Evolutionary conservation across 495 filamentous ascomycete species (phyloP).

Genomic region (Penicillium argentinense): DNA sequence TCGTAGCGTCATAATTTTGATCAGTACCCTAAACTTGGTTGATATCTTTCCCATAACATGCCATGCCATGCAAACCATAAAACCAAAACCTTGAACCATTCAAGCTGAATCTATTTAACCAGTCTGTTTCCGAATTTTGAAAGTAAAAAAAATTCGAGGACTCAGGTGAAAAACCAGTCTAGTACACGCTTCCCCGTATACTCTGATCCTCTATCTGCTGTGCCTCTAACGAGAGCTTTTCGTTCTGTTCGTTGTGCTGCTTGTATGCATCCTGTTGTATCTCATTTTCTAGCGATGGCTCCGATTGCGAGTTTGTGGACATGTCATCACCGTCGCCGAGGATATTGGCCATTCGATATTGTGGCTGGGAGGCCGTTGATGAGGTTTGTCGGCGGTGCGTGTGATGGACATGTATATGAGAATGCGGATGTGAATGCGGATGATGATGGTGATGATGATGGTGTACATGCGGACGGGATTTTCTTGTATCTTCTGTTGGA

Average conservation of each 20-base stretch:
- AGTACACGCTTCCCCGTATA: conserved; percentile 41
- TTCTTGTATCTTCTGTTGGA: conserved; percentile 23
- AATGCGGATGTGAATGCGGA: conserved; percentile 14
- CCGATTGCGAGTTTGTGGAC: conserved; percentile 5
- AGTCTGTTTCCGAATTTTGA: too few relatives aligned
- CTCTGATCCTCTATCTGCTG: conserved; percentile 37
- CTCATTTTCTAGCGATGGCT: neutral
- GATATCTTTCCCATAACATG: too few relatives aligned
- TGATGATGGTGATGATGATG: conserved; percentile 29
- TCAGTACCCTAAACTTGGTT: too few relatives aligned
- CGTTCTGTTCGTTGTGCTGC: conserved; percentile 9
- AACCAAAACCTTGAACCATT: too few relatives aligned
- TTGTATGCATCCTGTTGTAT: neutral
- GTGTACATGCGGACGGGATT: conserved; percentile 26
- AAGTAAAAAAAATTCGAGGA: too few relatives aligned
- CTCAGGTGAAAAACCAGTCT: neutral
- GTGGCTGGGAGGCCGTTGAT: conserved; percentile 22
- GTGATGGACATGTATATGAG: conserved; percentile 6
- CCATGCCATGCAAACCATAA: too few relatives aligned
- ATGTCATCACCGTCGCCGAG: conserved; percentile 33
- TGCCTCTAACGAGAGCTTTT: conserved; percentile 22
- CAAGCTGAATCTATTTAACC: too few relatives aligned
- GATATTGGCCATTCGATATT: conserved; percentile 44
- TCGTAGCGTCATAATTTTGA: too few relatives aligned
- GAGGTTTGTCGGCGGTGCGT: conserved; percentile 19